These are phyloP conservation scores for Thielaviopsis cerberus DNA, from an alignment of 2,329 filamentous ascomycete species.

Conservation along the genomic window DNA sequence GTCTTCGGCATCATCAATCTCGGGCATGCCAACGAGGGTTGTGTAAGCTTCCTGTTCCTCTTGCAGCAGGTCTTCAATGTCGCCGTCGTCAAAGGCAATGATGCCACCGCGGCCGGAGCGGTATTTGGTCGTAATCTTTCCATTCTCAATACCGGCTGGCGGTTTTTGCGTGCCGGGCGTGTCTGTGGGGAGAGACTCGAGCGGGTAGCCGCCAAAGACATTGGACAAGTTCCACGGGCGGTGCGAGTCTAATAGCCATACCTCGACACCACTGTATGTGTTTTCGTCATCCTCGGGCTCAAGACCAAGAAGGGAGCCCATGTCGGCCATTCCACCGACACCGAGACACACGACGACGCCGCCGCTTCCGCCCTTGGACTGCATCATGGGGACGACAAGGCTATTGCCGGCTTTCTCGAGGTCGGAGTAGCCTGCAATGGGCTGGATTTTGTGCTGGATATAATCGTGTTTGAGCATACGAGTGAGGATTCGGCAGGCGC, in stretches of 20 bases:
- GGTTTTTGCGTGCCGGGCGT: slow-evolving; percentile 25
- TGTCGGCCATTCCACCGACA: slow-evolving; percentile 76
- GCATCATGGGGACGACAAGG: slow-evolving; percentile 71
- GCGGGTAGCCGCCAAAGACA: slow-evolving; percentile 60
- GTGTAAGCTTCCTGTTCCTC: slow-evolving; percentile 67
- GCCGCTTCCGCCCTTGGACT: slow-evolving; percentile 62
- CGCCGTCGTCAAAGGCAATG: slow-evolving; percentile 87
- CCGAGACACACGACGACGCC: slow-evolving; percentile 84
- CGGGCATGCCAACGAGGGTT: slow-evolving; percentile 77
- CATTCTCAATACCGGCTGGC: slow-evolving; percentile 50
- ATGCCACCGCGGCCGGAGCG: slow-evolving; percentile 69
- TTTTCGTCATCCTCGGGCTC: slow-evolving; percentile 43
- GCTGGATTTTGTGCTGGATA: slow-evolving; percentile 92
- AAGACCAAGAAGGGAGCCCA: slow-evolving; percentile 62
- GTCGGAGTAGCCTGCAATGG: slow-evolving; percentile 81
- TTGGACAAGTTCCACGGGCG: slow-evolving; percentile 90
- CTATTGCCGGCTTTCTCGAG: slow-evolving; percentile 62
- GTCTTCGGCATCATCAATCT: slow-evolving; percentile 59
- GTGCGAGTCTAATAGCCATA: slow-evolving; percentile 84
- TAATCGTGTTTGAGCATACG: slow-evolving; percentile 92
- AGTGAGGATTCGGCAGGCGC: slow-evolving; percentile 85
- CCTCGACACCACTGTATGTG: slow-evolving; percentile 66
- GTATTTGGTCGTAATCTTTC: slow-evolving; percentile 53
- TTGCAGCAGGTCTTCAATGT: slow-evolving; percentile 67
- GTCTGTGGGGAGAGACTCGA: slow-evolving; percentile 19